A percentile compares a stretch with the other conserved stretches of the same genome.
These are phyloP conservation scores for Tilletia setariae DNA, from an alignment of 1,284 basidiomycete genomes.

Conservation along the genomic window DNA sequence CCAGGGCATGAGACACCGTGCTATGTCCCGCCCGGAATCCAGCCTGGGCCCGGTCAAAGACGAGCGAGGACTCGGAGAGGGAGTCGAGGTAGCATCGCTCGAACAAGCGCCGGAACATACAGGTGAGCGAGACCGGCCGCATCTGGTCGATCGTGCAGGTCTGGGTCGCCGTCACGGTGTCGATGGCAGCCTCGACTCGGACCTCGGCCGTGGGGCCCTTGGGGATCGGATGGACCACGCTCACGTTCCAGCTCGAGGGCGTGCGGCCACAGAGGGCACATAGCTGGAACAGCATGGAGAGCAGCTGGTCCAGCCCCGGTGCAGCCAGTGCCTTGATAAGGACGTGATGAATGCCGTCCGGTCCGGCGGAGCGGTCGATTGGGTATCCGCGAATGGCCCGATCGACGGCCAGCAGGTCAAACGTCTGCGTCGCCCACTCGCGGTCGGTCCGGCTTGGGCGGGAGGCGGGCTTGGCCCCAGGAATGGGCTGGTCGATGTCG, in stretches of 20 bases:
- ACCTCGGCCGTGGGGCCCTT: not conserved
- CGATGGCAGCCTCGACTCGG: not conserved
- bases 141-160: not conserved
- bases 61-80: not conserved
- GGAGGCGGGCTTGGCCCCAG: too few species aligned
- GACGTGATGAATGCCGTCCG: not conserved
- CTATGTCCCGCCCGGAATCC: not conserved
- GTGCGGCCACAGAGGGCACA: not conserved
- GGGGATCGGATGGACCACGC: not conserved
- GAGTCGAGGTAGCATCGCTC: not conserved
- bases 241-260: not conserved
- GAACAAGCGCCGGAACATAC: not conserved
- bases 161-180: not conserved
- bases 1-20: not conserved
- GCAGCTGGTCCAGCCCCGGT: not conserved
- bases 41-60: not conserved
- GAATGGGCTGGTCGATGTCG: too few species aligned
- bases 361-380: not conserved
- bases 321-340: not conserved
- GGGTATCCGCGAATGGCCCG: not conserved
- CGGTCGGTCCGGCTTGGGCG: too few species aligned
- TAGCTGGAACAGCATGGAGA: not conserved
- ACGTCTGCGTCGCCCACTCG: too few species aligned
- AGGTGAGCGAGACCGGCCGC: not conserved
- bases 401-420: too few species aligned